Evolutionary conservation across 495 filamentous ascomycete species (phyloP).

Genomic region (Platismatia glauca): DNA sequence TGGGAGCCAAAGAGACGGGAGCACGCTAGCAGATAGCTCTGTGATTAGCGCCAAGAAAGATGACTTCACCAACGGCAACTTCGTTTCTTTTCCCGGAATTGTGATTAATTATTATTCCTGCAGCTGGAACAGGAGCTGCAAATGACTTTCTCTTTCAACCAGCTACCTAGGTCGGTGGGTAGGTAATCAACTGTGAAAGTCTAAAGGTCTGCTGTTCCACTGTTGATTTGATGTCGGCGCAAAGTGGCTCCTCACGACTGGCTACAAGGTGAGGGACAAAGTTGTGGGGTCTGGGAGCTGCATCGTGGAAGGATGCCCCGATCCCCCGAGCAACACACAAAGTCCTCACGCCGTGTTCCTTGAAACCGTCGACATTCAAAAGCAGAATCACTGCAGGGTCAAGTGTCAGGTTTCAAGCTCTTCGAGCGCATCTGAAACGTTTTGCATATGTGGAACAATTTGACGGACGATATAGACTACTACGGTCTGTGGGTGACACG

Average conservation of each 20-base stretch:
- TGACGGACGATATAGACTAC: too few relatives aligned
- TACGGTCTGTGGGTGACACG: not conserved
- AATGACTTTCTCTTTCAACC: too few relatives aligned
- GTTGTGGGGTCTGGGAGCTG: too few relatives aligned
- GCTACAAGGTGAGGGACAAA: not conserved
- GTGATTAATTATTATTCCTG: not conserved
- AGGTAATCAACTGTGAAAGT: too few relatives aligned
- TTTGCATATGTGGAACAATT: too few relatives aligned
- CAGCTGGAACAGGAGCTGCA: too few relatives aligned
- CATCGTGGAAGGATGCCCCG: not conserved
- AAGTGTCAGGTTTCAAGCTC: not conserved
- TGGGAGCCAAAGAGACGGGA: slow-evolving; percentile 4
- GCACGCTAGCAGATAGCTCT: not conserved
- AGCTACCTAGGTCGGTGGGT: too few relatives aligned
- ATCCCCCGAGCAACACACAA: not conserved
- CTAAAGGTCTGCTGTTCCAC: too few relatives aligned
- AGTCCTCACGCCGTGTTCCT: not conserved
- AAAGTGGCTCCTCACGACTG: too few relatives aligned
- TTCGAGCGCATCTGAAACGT: not conserved
- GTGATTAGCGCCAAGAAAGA: not conserved
- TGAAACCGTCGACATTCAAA: too few relatives aligned
- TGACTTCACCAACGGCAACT: not conserved
- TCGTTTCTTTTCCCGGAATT: not conserved
- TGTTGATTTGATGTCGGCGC: not conserved
- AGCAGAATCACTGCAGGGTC: too few relatives aligned